phyloP scores from a whole-genome alignment of 176 grass and related monocot genomes.

The Microstegium vimineum region DNA sequence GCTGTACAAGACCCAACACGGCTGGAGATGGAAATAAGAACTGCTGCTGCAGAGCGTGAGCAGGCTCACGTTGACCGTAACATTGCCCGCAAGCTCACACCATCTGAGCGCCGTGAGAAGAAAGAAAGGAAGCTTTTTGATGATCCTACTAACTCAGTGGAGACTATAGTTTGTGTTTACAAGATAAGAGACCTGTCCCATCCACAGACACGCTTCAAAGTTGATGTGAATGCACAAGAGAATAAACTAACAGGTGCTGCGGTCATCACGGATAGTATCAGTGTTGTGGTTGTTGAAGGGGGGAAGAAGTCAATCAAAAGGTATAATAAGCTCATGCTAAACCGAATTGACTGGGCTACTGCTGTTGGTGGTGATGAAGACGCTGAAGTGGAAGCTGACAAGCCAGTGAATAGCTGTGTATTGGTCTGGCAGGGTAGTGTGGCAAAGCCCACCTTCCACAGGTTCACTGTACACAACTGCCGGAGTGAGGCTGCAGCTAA shows the following conservation, averaged over 20 bases:
- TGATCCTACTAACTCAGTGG: conserved; percentile 59
- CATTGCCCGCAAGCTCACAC: conserved; percentile 87
- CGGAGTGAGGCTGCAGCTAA: conserved; percentile 80
- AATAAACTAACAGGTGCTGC: conserved; percentile 73
- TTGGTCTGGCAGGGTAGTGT: conserved; percentile 94
- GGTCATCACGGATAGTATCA: conserved; percentile 73
- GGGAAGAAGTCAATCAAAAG: conserved; percentile 93
- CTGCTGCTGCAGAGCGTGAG: conserved; percentile 90
- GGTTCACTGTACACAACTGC: conserved; percentile 73
- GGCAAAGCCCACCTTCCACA: conserved; percentile 60
- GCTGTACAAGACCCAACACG: conserved; percentile 93
- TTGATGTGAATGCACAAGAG: conserved; percentile 90
- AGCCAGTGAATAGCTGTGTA: conserved; percentile 61
- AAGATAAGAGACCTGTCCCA: conserved; percentile 82
- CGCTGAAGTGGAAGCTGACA: conserved; percentile 45
- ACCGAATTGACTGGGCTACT: conserved; percentile 77
- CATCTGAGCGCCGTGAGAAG: conserved; percentile 80
- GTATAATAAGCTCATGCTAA: conserved; percentile 90
- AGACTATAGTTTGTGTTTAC: conserved; percentile 80
- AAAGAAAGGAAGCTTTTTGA: conserved; percentile 91
- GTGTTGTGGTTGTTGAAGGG: conserved; percentile 93
- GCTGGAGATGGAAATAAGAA: conserved; percentile 88
- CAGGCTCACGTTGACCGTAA: conserved; percentile 93
- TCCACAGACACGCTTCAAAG: conserved; percentile 87
- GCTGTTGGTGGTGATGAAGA: conserved; percentile 59